Evolutionary conservation across 495 filamentous ascomycete species (phyloP).

Genomic region (Neurospora intermedia): DNA sequence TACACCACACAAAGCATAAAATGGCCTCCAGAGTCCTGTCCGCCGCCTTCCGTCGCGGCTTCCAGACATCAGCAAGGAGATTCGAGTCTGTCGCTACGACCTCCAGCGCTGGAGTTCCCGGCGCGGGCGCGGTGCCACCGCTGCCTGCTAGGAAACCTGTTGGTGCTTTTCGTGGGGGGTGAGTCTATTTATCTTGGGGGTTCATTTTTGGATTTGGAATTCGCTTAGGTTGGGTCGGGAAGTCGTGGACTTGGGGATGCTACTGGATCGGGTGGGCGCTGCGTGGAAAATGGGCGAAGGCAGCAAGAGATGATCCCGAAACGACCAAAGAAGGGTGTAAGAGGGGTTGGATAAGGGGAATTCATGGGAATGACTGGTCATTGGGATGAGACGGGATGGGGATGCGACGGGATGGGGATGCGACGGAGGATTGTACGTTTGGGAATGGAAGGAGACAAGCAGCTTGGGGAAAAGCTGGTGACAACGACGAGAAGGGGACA

Average conservation of each 20-base stretch:
- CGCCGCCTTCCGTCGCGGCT: constrained; percentile 19
- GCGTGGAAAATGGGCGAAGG: too few relatives aligned
- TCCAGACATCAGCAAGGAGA: constrained; percentile 38
- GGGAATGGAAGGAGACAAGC: too few relatives aligned
- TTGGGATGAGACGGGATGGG: too few relatives aligned
- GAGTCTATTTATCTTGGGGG: constrained; percentile 27
- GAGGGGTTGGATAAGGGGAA: too few relatives aligned
- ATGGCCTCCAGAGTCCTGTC: constrained; percentile 40
- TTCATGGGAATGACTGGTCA: background rate
- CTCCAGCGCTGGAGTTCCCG: background rate
- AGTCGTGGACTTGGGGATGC: too few relatives aligned
- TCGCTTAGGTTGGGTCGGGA: too few relatives aligned
- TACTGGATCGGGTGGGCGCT: too few relatives aligned
- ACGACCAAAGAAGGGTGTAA: too few relatives aligned
- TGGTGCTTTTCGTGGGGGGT: constrained; percentile 91
- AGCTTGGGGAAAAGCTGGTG: background rate
- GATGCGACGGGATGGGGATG: too few relatives aligned
- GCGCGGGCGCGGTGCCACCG: constrained; percentile 20
- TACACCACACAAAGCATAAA: constrained; percentile 1
- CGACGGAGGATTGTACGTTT: too few relatives aligned
- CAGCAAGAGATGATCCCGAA: too few relatives aligned
- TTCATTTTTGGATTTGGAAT: too few relatives aligned
- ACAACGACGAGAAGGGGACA: background rate
- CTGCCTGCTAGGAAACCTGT: constrained; percentile 70
- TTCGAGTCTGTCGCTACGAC: constrained; percentile 21